phyloP scores from a whole-genome alignment of 805 yeast species.

The Starmerella potacharoeniae region DNA sequence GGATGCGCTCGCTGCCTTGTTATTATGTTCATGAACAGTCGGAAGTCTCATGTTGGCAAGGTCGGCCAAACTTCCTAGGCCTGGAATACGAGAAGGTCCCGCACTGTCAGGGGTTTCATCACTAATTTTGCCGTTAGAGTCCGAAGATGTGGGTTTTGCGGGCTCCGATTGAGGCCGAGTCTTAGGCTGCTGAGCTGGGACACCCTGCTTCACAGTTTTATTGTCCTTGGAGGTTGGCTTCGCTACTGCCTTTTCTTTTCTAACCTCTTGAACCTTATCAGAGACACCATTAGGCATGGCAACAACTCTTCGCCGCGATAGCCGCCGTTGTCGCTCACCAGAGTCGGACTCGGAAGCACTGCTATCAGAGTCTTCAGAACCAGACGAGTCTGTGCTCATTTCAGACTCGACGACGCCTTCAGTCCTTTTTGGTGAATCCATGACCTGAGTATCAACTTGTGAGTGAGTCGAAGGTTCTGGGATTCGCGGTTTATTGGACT shows the following conservation, averaged over 20 bases:
- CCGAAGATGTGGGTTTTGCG: too few species aligned
- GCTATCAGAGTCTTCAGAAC: neutral
- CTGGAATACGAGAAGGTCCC: neutral
- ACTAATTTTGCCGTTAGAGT: too few species aligned
- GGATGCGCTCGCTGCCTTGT: neutral
- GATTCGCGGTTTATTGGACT: too few species aligned
- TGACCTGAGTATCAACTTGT: too few species aligned
- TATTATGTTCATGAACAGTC: neutral
- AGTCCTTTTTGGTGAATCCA: neutral
- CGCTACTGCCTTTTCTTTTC: too few species aligned
- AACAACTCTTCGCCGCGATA: neutral
- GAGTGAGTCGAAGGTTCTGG: too few species aligned
- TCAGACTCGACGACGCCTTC: neutral
- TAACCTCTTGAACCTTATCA: too few species aligned
- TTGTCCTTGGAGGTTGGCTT: too few species aligned
- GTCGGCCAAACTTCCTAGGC: neutral
- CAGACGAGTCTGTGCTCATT: neutral
- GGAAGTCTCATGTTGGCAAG: constrained; percentile 1
- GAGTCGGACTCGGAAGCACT: constrained; percentile 3
- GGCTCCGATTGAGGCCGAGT: neutral
- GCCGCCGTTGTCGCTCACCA: constrained; percentile 2
- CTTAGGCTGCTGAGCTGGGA: neutral
- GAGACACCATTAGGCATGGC: neutral
- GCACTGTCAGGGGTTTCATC: neutral
- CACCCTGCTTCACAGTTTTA: too few species aligned